These are phyloP conservation scores for Thalassiosira ordinaria DNA, from an alignment of 352 stramenopile genomes.

Conservation along the genomic window DNA sequence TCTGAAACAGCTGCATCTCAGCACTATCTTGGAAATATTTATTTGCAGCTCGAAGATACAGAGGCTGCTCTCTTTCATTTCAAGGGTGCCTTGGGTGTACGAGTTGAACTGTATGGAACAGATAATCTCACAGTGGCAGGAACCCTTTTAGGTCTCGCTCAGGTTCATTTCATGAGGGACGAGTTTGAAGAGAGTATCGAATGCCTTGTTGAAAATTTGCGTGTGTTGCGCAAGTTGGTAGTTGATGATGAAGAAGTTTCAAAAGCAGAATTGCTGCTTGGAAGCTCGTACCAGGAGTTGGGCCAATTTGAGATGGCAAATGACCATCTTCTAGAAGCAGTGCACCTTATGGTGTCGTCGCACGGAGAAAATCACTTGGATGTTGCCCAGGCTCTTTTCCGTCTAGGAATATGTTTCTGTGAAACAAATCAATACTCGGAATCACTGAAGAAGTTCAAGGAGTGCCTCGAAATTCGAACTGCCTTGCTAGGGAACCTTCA, in stretches of 20 bases:
- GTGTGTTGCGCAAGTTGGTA: conserved; percentile 50
- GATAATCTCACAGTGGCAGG: conserved; percentile 63
- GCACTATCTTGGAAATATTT: conserved; percentile 66
- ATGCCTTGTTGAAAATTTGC: conserved; percentile 67
- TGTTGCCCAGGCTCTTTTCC: conserved; percentile 66
- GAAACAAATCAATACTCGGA: conserved; percentile 59
- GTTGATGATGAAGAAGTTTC: conserved; percentile 44
- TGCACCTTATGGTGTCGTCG: conserved; percentile 48
- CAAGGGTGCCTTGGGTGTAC: conserved; percentile 61
- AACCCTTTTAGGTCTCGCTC: conserved; percentile 57
- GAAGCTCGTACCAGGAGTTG: conserved; percentile 65
- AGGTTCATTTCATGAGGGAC: conserved; percentile 57
- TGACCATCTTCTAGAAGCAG: conserved; percentile 47
- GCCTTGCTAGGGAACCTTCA: conserved; percentile 55
- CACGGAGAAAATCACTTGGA: conserved; percentile 55
- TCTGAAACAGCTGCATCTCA: conserved; percentile 64
- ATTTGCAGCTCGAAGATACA: conserved; percentile 52
- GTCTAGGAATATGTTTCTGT: conserved; percentile 68
- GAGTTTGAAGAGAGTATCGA: conserved; percentile 62
- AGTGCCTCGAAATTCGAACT: conserved; percentile 63
- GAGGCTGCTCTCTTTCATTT: conserved; percentile 60
- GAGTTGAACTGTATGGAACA: conserved; percentile 56
- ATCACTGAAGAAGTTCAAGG: conserved; percentile 63
- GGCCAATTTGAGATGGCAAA: conserved; percentile 57
- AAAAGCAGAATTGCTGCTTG: conserved; percentile 59